A percentile compares a stretch with the other conserved stretches of the same genome.
These are phyloP conservation scores for Cardamine resedifolia DNA, from an alignment of 345 rosid species.

Conservation along the genomic window DNA sequence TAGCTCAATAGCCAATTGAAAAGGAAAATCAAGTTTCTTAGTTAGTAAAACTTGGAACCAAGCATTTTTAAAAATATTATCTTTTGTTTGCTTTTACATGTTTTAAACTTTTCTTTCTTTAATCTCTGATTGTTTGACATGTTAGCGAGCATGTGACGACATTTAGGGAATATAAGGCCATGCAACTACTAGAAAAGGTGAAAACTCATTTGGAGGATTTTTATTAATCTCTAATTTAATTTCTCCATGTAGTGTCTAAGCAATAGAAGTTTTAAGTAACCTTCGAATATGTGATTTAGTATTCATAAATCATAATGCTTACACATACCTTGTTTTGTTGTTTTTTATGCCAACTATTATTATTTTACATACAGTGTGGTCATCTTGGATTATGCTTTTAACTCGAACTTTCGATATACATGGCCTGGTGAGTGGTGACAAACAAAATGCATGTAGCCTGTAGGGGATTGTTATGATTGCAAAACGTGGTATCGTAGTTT, in stretches of 20 bases:
- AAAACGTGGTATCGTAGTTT: neutral
- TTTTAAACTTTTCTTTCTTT: neutral
- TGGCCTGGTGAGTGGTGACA: too few relatives aligned
- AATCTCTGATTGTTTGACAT: neutral
- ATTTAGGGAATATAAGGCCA: too few relatives aligned
- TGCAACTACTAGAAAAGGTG: neutral
- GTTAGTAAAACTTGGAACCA: neutral
- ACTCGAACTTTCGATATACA: too few relatives aligned
- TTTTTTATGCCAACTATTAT: neutral
- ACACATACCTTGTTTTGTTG: neutral
- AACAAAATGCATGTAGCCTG: too few relatives aligned
- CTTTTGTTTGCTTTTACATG: neutral
- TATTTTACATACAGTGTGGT: too few relatives aligned
- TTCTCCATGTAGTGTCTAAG: too few relatives aligned
- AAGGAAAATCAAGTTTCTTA: too few relatives aligned
- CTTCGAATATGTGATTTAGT: neutral
- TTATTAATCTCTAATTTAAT: neutral
- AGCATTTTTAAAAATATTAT: neutral
- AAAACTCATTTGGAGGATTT: neutral
- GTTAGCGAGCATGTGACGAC: too few relatives aligned
- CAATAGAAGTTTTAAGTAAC: neutral
- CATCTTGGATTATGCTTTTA: too few relatives aligned
- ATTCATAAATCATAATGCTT: neutral
- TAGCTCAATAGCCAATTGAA: neutral
- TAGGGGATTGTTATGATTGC: neutral